phyloP scores from a whole-genome alignment of 2,329 filamentous ascomycete genomes.

The Helotiales sp. region DNA sequence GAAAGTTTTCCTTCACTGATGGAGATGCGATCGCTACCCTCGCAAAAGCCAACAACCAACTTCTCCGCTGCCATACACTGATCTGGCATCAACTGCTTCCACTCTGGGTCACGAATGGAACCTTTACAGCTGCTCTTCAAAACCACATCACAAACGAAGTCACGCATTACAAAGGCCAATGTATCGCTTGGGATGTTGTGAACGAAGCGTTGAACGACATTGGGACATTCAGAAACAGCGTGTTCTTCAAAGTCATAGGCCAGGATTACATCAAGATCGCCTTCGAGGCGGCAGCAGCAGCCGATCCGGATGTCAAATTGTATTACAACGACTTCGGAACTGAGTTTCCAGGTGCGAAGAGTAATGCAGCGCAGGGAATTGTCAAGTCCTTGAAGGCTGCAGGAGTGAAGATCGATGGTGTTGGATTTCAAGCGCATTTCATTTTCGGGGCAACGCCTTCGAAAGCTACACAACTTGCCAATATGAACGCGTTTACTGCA shows the following conservation, averaged over 20 bases:
- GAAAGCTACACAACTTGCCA: slow-evolving; percentile 51
- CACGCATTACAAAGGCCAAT: slow-evolving; percentile 61
- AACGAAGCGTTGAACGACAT: slow-evolving; percentile 67
- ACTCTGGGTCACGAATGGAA: slow-evolving; percentile 54
- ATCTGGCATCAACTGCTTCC: slow-evolving; percentile 59
- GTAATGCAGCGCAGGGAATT: slow-evolving; percentile 50
- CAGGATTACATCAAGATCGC: slow-evolving; percentile 62
- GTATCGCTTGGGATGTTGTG: slow-evolving; percentile 69
- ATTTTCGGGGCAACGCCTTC: slow-evolving; percentile 54
- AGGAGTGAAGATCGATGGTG: slow-evolving; percentile 62
- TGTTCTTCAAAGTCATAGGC: slow-evolving; percentile 62
- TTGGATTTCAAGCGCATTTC: slow-evolving; percentile 68
- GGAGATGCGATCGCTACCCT: slow-evolving; percentile 59
- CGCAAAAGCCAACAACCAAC: slow-evolving; percentile 53
- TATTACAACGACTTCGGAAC: slow-evolving; percentile 70
- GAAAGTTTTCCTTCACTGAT: slow-evolving; percentile 60
- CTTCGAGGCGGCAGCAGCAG: slow-evolving; percentile 60
- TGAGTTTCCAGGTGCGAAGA: slow-evolving; percentile 57
- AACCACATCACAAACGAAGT: slow-evolving; percentile 64
- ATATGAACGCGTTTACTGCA: slow-evolving; percentile 50
- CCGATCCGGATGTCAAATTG: slow-evolving; percentile 60
- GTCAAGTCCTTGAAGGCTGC: slow-evolving; percentile 52
- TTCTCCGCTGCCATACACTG: slow-evolving; percentile 67
- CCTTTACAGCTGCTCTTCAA: slow-evolving; percentile 59
- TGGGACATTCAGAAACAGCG: slow-evolving; percentile 55